Evolutionary conservation across 148 eudicot species (phyloP), one percentile per base, ranked within the genome.

Genomic region (Agrostemma githago): DNA sequence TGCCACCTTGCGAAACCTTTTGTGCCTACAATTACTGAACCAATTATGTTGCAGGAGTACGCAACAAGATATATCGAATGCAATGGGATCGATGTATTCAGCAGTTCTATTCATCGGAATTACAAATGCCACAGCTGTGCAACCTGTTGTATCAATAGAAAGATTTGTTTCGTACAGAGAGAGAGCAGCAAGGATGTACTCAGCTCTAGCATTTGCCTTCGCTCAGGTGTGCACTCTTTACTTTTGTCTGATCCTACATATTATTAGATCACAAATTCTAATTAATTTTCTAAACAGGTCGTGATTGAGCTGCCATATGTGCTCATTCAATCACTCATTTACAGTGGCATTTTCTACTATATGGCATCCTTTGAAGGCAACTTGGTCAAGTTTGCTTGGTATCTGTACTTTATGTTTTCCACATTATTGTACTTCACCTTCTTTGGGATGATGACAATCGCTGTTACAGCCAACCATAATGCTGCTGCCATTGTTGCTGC

Each of bases 71-170:
- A 90, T 92, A 70, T 86, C 82, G 5, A 92, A 92, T 72, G 98
- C 98, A 7, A 90, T 92, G 98, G 98, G 98, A 78, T 90, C 98
- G 15, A 90, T 92, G 96, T 92, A 90, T 80, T 82, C 98, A 62
- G 98, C 98, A 19, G 93, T 92, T 71, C 75, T 92, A 51, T 92
- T 92, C 53, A 92, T 92, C 5, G 98, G 98, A 67, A 90, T 92
- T 62, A 92, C 98, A 71, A 92, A 92, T 44, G 91, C 96, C 17
- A 78, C 92, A 5, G 87, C 98, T 54, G 93, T 89, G 42, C 98
- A 92, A 80, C 98, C 98, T 8, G 98, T 92, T 67, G 88, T 92
- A 53, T 82, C 86, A 37, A 85, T 90, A 20, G 98, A 92, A 78
- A 82, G 98, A 71, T 87, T 79, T 38, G 98, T 92, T 73, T 89